phyloP scores from a whole-genome alignment of 192 early-diverging fungal species.

The Kappamyces sp. region DNA sequence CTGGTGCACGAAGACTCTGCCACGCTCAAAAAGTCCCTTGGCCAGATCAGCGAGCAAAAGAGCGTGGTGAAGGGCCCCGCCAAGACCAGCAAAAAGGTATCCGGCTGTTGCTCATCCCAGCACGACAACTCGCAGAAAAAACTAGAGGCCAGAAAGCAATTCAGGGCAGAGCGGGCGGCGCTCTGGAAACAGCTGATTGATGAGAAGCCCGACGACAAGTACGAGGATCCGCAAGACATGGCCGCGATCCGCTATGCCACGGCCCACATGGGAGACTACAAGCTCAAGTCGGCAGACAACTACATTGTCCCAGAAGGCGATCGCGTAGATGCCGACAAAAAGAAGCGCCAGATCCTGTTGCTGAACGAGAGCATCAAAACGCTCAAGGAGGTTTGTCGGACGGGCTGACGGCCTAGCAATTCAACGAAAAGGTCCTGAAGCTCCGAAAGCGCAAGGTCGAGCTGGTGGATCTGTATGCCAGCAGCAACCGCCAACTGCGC shows the following conservation, averaged over 20 bases:
- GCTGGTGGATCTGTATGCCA: conserved; percentile 26
- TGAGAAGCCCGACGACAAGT: conserved; percentile 52
- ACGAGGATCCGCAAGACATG: conserved; percentile 56
- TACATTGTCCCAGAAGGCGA: conserved; percentile 66
- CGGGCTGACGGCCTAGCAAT: conserved; percentile 27
- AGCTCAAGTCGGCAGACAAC: conserved; percentile 58
- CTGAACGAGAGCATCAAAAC: conserved; percentile 48
- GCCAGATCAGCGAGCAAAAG: neutral
- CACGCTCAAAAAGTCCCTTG: no score
- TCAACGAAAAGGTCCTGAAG: conserved; percentile 40
- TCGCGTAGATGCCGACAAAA: conserved; percentile 60
- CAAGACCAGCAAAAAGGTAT: conserved; percentile 9
- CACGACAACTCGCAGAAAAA: conserved; percentile 37
- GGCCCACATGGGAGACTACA: conserved; percentile 59
- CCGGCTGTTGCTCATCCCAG: neutral
- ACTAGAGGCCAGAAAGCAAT: conserved; percentile 52
- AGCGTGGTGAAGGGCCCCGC: neutral
- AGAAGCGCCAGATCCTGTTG: conserved; percentile 48
- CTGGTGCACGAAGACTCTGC: no score
- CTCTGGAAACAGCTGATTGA: conserved; percentile 55
- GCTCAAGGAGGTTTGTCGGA: conserved; percentile 45
- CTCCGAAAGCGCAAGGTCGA: conserved; percentile 33
- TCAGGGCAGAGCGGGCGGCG: conserved; percentile 37
- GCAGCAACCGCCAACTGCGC: conserved; percentile 25
- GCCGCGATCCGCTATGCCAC: conserved; percentile 53